phyloP scores from a whole-genome alignment of 192 early-diverging fungal species.

The Coemansia sp. region DNA sequence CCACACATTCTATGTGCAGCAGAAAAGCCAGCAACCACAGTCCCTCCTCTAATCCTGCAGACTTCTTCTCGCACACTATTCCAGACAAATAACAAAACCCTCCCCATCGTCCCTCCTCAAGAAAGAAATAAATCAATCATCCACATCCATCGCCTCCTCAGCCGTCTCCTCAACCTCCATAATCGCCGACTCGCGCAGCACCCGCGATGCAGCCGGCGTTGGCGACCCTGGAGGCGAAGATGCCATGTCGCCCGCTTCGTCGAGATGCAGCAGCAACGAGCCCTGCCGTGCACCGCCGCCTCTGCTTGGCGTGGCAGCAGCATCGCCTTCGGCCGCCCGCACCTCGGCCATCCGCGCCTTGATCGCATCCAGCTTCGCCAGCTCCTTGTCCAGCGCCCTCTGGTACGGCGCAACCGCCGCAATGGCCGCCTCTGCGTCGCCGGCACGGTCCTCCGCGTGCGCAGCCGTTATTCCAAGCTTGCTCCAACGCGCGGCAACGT shows the following conservation, averaged over 20 bases:
- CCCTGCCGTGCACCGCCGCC: neutral
- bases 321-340: neutral
- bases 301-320: neutral
- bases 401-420: conserved; percentile 40
- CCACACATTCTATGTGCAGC: too few species aligned
- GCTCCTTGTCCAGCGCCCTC: conserved; percentile 41
- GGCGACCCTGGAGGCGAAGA: conserved; percentile 18
- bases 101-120: too few species aligned
- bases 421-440: conserved; percentile 8
- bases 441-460: neutral
- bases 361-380: conserved; percentile 43
- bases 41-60: too few species aligned
- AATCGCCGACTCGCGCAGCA: neutral
- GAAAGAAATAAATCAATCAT: conserved; percentile 3
- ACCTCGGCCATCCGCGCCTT: conserved; percentile 44
- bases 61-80: too few species aligned
- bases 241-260: neutral
- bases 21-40: too few species aligned
- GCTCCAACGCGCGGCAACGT: conserved; percentile 2
- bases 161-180: conserved; percentile 1
- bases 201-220: neutral
- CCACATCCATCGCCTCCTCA: conserved; percentile 5
- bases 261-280: neutral
- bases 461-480: neutral
- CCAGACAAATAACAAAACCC: neutral